Evolutionary conservation across 192 early-diverging fungal species (phyloP).

Genomic region (Coemansia sp.): DNA sequence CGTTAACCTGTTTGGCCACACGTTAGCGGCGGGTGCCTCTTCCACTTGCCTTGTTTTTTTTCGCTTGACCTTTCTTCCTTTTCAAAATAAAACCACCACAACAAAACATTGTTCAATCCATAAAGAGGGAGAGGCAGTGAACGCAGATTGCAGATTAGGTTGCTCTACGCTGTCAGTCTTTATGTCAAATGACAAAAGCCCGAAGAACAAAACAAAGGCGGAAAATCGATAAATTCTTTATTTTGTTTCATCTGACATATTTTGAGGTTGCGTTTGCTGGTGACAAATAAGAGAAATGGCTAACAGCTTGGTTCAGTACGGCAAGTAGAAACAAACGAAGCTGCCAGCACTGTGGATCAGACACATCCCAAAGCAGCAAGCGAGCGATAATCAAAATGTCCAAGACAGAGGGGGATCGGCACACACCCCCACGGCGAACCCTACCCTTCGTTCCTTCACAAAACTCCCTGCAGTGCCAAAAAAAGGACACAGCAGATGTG

Average conservation of each 20-base stretch:
- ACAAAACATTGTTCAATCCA: background rate
- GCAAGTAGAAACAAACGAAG: background rate
- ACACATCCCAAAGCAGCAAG: conserved; percentile 5
- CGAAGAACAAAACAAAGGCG: background rate
- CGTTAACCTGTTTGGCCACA: background rate
- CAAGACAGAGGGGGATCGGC: background rate
- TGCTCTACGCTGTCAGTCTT: background rate
- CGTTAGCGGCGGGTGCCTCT: too few relatives aligned
- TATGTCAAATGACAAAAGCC: background rate
- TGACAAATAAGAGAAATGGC: background rate
- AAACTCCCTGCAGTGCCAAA: conserved; percentile 1
- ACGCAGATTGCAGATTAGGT: background rate
- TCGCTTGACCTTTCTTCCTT: background rate
- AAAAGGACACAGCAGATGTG: conserved; percentile 7
- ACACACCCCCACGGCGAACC: background rate
- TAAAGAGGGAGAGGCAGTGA: background rate
- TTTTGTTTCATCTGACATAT: background rate
- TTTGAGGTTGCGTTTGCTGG: too few relatives aligned
- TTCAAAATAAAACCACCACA: background rate
- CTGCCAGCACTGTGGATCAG: background rate
- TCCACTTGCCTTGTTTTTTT: background rate
- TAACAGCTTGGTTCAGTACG: too few relatives aligned
- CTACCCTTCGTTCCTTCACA: background rate
- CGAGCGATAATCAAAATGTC: background rate
- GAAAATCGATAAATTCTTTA: background rate